Evolutionary conservation across 1,284 basidiomycete species (phyloP), one percentile per base, ranked within the genome.

Genomic region (Ganoderma boninense): DNA sequence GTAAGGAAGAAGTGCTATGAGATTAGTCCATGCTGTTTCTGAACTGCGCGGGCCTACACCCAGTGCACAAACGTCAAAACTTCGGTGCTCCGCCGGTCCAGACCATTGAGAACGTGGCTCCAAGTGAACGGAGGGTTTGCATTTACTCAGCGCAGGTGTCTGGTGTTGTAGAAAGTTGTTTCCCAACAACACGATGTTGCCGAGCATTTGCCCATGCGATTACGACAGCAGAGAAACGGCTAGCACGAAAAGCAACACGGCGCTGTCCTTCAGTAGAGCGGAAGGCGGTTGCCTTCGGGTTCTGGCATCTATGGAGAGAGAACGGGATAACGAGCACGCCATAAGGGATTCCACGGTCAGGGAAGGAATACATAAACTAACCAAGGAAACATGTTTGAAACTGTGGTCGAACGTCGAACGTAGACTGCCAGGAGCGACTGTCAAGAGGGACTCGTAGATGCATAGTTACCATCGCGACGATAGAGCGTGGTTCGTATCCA

Each of bases 1-100:
- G 62, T 52, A 64, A 64, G 44, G 44, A 35, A 42, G 44, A 62
- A 23, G 61, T 13, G 32, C 26, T 29, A 18, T 44, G 44, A 64
- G 57, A 40, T 60, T 40, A 40, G 11, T 60, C 8, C 57, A 40
- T 18, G 57, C 35, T 35, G 18, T 56, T 56, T 32, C 11, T 32
- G 26, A 32, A n/a, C 54, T 29, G 32, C 54, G 54, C 29, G 26
- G 10, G 46, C 18, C 44, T 26, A 16, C 10, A 56, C 26, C 26
- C 54, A 56, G 54, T 32, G 26, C 54, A 26, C 29, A 29, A 56
- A 56, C 26, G 26, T 32, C 54, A 32, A 56, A 32, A 13, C 54
- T 29, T 56, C 54, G 13, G 54, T 32, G 54, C 29, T 29, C 54
- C 54, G 54, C 54, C 54, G 54, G 13, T 56, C 26, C 14, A 56